Conservation (phyloP, 768 basidiomycete species). For the Tulasnella sp. region DNA sequence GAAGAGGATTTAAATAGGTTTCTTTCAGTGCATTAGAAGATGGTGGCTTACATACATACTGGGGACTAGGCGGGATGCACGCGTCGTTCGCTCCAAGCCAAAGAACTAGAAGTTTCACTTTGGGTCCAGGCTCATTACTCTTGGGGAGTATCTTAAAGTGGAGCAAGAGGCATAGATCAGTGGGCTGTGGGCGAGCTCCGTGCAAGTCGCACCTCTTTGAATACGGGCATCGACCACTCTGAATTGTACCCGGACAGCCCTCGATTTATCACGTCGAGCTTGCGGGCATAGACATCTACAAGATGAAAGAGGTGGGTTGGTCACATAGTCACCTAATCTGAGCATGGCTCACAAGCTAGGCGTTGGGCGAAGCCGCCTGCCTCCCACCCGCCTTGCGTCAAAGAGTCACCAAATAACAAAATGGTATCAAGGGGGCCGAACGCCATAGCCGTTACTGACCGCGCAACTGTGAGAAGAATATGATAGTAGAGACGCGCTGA, state of each 20-base stretch:
- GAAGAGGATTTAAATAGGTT: background rate
- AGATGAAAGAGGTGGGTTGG: background rate
- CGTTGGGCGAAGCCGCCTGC: conserved; percentile 52
- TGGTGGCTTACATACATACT: conserved; percentile 47
- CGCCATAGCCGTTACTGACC: too few species aligned
- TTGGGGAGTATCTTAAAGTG: conserved; percentile 45
- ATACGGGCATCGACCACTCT: conserved; percentile 70
- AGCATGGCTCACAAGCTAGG: conserved; percentile 42
- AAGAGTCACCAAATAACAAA: conserved; percentile 72
- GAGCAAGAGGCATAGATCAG: too few species aligned
- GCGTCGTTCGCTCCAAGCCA: conserved; percentile 90
- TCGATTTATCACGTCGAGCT: conserved; percentile 77
- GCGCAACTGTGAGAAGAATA: too few species aligned
- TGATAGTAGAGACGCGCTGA: too few species aligned
- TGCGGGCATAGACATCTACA: conserved; percentile 70
- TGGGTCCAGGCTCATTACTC: conserved; percentile 36
- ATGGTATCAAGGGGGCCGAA: conserved; percentile 36
- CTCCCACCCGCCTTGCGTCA: conserved; percentile 61
- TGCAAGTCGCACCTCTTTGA: conserved; percentile 55
- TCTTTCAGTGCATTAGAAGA: too few species aligned
- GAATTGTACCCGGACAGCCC: conserved; percentile 80
- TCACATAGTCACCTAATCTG: conserved; percentile 15
- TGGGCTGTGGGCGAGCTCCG: too few species aligned
- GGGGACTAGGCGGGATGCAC: conserved; percentile 46
- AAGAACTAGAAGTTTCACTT: conserved; percentile 61